Percentiles rank a stretch among this genome's conserved stretches.
Conservation (phyloP, 1,284 basidiomycete genomes). For the Naganishia sp. region DNA sequence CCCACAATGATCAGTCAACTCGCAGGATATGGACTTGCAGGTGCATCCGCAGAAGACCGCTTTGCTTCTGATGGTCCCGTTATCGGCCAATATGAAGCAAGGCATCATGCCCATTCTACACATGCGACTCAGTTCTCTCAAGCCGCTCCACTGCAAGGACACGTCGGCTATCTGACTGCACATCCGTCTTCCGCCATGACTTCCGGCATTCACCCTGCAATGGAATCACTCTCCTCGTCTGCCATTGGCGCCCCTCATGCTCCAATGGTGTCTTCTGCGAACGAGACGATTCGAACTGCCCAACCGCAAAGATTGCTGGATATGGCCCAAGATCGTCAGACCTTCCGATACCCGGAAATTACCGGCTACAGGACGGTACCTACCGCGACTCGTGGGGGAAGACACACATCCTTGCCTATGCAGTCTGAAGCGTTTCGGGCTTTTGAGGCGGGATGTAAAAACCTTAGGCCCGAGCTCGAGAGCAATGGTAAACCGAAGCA, state of each 20-base stretch:
- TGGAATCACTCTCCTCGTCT: not conserved
- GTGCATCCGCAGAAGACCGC: not conserved
- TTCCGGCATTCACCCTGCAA: not conserved
- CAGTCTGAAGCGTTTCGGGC: conserved; percentile 15
- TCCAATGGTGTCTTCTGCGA: not conserved
- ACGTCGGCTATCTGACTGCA: not conserved
- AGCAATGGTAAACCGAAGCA: too few species aligned
- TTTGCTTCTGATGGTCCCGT: not conserved
- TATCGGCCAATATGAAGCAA: not conserved
- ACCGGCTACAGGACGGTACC: not conserved
- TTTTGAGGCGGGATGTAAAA: not conserved
- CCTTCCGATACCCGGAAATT: too few species aligned
- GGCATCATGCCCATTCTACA: not conserved
- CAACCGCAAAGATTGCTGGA: not conserved
- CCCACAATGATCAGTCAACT: conserved; percentile 4
- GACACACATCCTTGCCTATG: conserved; percentile 5
- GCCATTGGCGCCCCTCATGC: not conserved
- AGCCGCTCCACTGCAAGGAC: not conserved
- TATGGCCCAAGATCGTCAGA: too few species aligned
- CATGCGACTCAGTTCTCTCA: not conserved
- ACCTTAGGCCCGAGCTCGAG: too few species aligned
- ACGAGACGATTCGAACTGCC: not conserved
- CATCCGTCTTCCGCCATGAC: not conserved
- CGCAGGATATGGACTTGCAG: not conserved
- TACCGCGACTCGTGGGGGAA: not conserved